Evolutionary conservation across 2,329 filamentous ascomycete species (phyloP).

Genomic region (Diplodia mutila): DNA sequence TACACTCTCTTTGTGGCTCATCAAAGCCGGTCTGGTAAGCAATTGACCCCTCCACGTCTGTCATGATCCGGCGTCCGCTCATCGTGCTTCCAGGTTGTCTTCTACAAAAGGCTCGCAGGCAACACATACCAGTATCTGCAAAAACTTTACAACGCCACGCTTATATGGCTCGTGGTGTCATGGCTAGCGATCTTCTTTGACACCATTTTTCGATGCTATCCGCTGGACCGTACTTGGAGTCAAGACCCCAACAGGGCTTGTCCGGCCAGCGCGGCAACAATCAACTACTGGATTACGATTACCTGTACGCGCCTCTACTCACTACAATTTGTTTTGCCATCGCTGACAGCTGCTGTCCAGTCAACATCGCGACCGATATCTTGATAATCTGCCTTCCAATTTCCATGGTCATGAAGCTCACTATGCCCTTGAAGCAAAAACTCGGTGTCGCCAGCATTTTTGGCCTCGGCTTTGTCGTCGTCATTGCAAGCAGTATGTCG

Average conservation of each 20-base stretch:
- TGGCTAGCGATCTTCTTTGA: constrained; percentile 45
- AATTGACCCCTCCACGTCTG: background rate
- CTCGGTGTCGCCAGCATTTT: constrained; percentile 40
- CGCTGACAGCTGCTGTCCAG: background rate
- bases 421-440: constrained; percentile 42
- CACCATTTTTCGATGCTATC: constrained; percentile 47
- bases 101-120: constrained; percentile 48
- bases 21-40: constrained; percentile 46
- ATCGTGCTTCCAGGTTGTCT: constrained; percentile 31
- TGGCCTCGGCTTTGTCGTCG: constrained; percentile 38
- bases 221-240: constrained; percentile 37
- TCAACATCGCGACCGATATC: constrained; percentile 24
- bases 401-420: constrained; percentile 42
- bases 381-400: constrained; percentile 41
- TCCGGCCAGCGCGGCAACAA: background rate
- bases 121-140: constrained; percentile 41
- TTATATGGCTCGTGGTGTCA: constrained; percentile 37
- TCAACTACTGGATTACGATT: constrained; percentile 26
- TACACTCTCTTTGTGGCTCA: constrained; percentile 47
- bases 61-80: background rate
- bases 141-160: constrained; percentile 43
- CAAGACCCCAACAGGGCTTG: constrained; percentile 30
- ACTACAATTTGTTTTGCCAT: background rate
- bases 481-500: constrained; percentile 35
- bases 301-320: background rate